Evolutionary conservation across 768 basidiomycete genomes (phyloP), one percentile per base, ranked within the genome.

Genomic region (Trametes cinnabarina): DNA sequence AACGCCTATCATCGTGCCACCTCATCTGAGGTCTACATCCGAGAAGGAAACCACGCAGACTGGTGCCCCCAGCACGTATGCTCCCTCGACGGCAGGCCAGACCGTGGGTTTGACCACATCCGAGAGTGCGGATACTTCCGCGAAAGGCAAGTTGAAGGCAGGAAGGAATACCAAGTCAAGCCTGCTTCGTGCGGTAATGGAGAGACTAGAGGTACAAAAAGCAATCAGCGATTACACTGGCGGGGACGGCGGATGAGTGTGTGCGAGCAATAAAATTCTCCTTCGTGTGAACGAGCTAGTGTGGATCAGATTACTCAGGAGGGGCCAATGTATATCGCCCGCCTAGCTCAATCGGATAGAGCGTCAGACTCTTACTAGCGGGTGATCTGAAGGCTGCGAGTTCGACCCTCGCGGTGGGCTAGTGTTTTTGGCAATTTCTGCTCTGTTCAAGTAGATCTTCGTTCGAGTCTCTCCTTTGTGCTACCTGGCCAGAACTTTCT

Each of bases 1-100:
- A 35, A 91, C 85, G 3, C 89, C 91, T 3, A 79, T 92, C 53
- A 88, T 92, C 43, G 86, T 92, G 25, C 88, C 90, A 3, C 79
- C 87, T 0, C 83, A 88, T 59, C 72, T 90, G 11, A 78, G 79
- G 2, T 68, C 70, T 1, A 63, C 62, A 8, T 48, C 58, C 1
- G 52, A 51, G 26, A 39, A 15, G 26, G 19, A 40, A 35, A 22
- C 50, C 41, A 12, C 47, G 11, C 10, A 35, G 20, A 20, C 17
- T 26, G n/a, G 28, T 10, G 15, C 19, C 7, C 47, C 58, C 37
- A 47, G 19, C 17, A 35, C 58, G 8, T 25, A 57, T 20, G 34
- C 62, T 11, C 23, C 30, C 22, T 8, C 43, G 3, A 12, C 11
- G 3, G 4, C 49, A 55, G 41, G 32, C 17, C 54, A 58, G 22